These are phyloP conservation scores for Trichoderma gamsii DNA, from an alignment of 495 filamentous ascomycete species.

Conservation along the genomic window DNA sequence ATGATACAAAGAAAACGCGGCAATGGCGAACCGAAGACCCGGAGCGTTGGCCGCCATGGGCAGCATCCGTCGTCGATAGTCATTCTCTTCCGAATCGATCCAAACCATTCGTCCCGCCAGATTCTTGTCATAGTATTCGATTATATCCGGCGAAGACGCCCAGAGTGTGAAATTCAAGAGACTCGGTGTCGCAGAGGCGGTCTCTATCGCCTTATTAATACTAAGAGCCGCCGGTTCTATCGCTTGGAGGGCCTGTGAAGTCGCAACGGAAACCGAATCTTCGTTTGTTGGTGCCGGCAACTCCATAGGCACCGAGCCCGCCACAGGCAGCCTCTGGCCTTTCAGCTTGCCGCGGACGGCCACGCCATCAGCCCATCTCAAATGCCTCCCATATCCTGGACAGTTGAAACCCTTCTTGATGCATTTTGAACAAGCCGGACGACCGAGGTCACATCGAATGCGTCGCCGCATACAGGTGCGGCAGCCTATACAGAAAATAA, in stretches of 20 bases:
- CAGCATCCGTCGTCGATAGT: slow-evolving; percentile 8
- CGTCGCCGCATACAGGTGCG: slow-evolving; percentile 8
- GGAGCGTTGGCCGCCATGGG: slow-evolving; percentile 8
- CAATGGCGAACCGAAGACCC: slow-evolving; percentile 4
- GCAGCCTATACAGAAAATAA: neutral
- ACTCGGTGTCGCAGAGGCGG: neutral
- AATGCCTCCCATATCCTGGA: neutral
- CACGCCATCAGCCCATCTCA: slow-evolving; percentile 10
- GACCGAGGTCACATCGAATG: slow-evolving; percentile 7
- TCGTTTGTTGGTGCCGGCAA: neutral
- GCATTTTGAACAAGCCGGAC: slow-evolving; percentile 9
- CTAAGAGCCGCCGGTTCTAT: neutral
- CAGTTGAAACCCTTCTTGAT: slow-evolving; percentile 5
- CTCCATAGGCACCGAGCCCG: slow-evolving; percentile 2
- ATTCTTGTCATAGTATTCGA: slow-evolving; percentile 2
- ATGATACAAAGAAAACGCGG: neutral
- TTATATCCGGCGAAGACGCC: slow-evolving; percentile 7
- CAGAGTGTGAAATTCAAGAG: neutral
- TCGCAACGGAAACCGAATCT: neutral
- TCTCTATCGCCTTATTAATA: neutral
- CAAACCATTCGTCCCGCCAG: slow-evolving; percentile 1
- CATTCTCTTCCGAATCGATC: slow-evolving; percentile 5
- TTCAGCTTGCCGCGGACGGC: slow-evolving; percentile 1
- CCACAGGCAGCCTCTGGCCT: neutral
- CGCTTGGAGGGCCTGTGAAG: neutral